Evolutionary conservation across 1,284 basidiomycete species (phyloP).

Genomic region (Pisolithus thermaeus): DNA sequence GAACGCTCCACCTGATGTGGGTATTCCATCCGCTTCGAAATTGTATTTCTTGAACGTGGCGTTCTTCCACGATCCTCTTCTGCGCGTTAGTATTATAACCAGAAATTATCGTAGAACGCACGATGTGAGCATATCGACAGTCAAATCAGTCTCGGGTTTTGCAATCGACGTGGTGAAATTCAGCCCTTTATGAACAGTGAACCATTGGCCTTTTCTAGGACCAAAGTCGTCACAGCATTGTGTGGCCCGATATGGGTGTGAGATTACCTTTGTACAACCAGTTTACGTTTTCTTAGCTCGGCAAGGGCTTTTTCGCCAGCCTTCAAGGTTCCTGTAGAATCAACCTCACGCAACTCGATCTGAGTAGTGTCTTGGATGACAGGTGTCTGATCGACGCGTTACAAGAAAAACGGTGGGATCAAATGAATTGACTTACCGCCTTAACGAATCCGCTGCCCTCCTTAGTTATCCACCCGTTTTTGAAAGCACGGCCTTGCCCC

Average conservation of each 20-base stretch:
- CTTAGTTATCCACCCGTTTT: slow-evolving; percentile 95
- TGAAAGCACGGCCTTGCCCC: slow-evolving; percentile 95
- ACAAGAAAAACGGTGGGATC: background rate
- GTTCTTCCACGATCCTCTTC: slow-evolving; percentile 86
- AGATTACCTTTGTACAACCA: slow-evolving; percentile 64
- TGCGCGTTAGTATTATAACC: slow-evolving; percentile 3
- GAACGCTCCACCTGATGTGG: slow-evolving; percentile 84
- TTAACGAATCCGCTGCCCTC: slow-evolving; percentile 86
- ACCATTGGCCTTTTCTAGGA: slow-evolving; percentile 90
- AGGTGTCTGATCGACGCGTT: slow-evolving; percentile 38
- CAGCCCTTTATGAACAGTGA: slow-evolving; percentile 81
- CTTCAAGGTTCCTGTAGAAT: slow-evolving; percentile 63
- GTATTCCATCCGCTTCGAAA: slow-evolving; percentile 93
- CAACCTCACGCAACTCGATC: slow-evolving; percentile 71
- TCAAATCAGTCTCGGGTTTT: slow-evolving; percentile 97
- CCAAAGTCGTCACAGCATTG: background rate
- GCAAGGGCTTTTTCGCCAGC: slow-evolving; percentile 76
- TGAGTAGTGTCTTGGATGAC: slow-evolving; percentile 71
- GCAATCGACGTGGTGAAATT: slow-evolving; percentile 91
- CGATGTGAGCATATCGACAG: slow-evolving; percentile 92
- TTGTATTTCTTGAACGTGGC: slow-evolving; percentile 98
- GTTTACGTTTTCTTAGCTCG: slow-evolving; percentile 90
- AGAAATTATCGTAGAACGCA: slow-evolving; percentile 33
- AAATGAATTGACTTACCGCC: slow-evolving; percentile 49
- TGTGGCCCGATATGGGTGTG: background rate